These are phyloP conservation scores for Pseudogymnoascus sp. DNA, from an alignment of 2,329 filamentous ascomycete genomes.

Conservation along the genomic window DNA sequence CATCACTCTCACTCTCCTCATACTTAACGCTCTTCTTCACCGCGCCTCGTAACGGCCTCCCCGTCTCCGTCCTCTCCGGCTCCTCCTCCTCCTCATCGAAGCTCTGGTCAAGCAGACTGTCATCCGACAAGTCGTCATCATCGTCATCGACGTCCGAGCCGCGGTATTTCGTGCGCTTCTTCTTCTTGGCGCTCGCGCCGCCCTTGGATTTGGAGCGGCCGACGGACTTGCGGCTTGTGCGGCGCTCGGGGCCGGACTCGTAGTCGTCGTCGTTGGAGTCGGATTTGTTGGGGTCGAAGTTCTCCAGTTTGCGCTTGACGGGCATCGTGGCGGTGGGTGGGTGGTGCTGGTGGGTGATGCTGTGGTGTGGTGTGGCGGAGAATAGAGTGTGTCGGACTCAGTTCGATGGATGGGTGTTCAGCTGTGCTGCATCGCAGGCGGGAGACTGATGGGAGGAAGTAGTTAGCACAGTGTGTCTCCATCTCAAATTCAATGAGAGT, in stretches of 20 bases:
- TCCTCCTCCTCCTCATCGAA: constrained; percentile 39
- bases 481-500: background rate
- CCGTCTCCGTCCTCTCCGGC: constrained; percentile 35
- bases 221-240: constrained; percentile 36
- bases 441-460: background rate
- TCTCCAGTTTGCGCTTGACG: constrained; percentile 45
- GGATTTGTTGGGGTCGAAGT: constrained; percentile 59
- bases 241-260: constrained; percentile 43
- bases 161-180: constrained; percentile 39
- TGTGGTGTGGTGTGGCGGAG: background rate
- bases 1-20: constrained; percentile 38
- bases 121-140: constrained; percentile 39
- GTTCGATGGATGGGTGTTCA: constrained; percentile 1
- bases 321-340: background rate
- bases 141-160: constrained; percentile 58
- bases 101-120: constrained; percentile 41
- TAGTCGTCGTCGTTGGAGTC: constrained; percentile 61
- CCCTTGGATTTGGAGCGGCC: constrained; percentile 22
- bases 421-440: constrained; percentile 6
- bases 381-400: background rate
- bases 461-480: background rate
- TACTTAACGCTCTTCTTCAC: constrained; percentile 41
- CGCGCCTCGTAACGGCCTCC: constrained; percentile 41
- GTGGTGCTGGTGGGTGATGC: background rate
- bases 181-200: constrained; percentile 29